phyloP scores from a whole-genome alignment of 192 early-diverging fungal species.

The Diversispora epigaea region DNA sequence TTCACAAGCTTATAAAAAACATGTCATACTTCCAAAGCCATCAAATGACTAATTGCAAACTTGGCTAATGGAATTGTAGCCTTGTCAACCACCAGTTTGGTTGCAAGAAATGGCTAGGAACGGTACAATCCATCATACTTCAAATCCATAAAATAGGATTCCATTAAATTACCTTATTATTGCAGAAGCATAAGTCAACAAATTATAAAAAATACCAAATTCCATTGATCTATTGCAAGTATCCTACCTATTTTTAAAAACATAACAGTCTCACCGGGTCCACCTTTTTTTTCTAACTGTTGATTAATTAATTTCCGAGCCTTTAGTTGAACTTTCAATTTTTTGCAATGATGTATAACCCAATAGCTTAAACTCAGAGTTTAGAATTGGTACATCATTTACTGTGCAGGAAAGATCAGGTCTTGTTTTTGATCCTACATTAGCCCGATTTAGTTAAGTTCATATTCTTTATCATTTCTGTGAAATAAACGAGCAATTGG shows the following conservation, averaged over 20 bases:
- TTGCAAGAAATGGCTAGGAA: slow-evolving; percentile 31
- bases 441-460: slow-evolving; percentile 13
- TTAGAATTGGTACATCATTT: slow-evolving; percentile 26
- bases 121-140: slow-evolving; percentile 35
- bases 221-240: no score
- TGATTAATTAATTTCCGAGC: slow-evolving; percentile 32
- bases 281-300: slow-evolving; percentile 15
- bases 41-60: slow-evolving; percentile 31
- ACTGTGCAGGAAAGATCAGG: slow-evolving; percentile 13
- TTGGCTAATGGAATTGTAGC: slow-evolving; percentile 28
- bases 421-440: slow-evolving; percentile 18
- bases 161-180: slow-evolving; percentile 27
- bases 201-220: slow-evolving; percentile 15
- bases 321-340: slow-evolving; percentile 26
- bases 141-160: slow-evolving; percentile 32
- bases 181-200: slow-evolving; percentile 24
- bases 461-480: slow-evolving; percentile 12
- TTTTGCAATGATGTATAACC: slow-evolving; percentile 22
- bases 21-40: slow-evolving; percentile 30
- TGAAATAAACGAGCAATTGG: slow-evolving; percentile 28
- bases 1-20: slow-evolving; percentile 25
- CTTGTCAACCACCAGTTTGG: slow-evolving; percentile 32
- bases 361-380: slow-evolving; percentile 31
- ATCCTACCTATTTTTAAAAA: slow-evolving; percentile 31
- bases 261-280: slow-evolving; percentile 28